A percentile compares a stretch with the other conserved stretches of the same genome.
Conservation (phyloP, 1,284 basidiomycete genomes). For the Apiotrichum akiyoshidainum region DNA sequence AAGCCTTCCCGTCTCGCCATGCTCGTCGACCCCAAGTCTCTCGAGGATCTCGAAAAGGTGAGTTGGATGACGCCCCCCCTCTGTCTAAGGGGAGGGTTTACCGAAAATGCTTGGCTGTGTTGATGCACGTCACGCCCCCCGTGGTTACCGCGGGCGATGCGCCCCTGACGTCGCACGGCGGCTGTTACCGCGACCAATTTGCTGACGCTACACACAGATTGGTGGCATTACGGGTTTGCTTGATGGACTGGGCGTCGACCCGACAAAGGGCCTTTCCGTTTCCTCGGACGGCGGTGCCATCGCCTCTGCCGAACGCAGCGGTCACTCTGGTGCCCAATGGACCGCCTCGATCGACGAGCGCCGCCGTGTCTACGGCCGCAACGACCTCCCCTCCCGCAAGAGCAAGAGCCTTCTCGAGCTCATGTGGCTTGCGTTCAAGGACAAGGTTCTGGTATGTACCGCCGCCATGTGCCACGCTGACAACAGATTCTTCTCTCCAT, state of each 20-base stretch:
- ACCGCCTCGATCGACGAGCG: slow-evolving; percentile 63
- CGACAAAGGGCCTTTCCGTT: slow-evolving; percentile 56
- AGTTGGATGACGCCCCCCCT: slow-evolving; percentile 58
- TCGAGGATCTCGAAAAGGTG: slow-evolving; percentile 65
- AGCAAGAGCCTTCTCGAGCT: slow-evolving; percentile 76
- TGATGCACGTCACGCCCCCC: too few relatives aligned
- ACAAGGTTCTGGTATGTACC: slow-evolving; percentile 77
- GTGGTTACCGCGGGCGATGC: too few relatives aligned
- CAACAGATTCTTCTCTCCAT: slow-evolving; percentile 77
- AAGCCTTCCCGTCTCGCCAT: slow-evolving; percentile 74
- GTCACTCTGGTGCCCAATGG: slow-evolving; percentile 54
- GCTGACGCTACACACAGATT: slow-evolving; percentile 46
- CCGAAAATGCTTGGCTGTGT: too few relatives aligned
- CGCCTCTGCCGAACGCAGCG: neutral
- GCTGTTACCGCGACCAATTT: neutral
- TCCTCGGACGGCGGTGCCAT: slow-evolving; percentile 13
- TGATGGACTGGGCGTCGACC: slow-evolving; percentile 69
- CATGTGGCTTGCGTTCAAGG: slow-evolving; percentile 93
- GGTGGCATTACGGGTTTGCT: slow-evolving; percentile 73
- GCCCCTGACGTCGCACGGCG: too few relatives aligned
- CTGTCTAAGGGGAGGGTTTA: neutral
- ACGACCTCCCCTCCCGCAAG: slow-evolving; percentile 71
- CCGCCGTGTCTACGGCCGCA: slow-evolving; percentile 73
- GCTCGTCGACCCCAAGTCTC: slow-evolving; percentile 72
- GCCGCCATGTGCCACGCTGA: neutral